phyloP scores from a whole-genome alignment of 78 protist genomes.

The Monosiga brevicollis region DNA sequence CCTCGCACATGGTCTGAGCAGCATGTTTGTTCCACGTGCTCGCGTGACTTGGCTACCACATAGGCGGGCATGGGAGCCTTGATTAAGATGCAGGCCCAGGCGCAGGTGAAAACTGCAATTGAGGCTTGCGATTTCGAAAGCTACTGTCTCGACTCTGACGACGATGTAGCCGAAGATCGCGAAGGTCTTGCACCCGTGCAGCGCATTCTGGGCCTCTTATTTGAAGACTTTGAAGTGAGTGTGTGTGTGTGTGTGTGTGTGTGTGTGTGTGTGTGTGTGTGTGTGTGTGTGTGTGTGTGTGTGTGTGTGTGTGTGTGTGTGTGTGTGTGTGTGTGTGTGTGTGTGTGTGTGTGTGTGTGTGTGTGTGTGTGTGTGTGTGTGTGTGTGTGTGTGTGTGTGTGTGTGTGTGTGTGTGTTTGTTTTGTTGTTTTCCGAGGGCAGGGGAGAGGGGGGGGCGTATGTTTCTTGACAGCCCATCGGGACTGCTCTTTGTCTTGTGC shows the following conservation, averaged over 20 bases:
- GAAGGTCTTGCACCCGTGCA: too few species aligned
- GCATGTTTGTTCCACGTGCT: too few species aligned
- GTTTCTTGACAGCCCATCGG: not conserved
- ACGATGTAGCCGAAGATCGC: too few species aligned
- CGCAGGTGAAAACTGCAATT: not conserved
- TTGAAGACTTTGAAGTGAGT: not conserved
- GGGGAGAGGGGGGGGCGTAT: not conserved
- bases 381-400: not conserved
- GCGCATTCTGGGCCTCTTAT: not conserved
- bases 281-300: not conserved
- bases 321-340: not conserved
- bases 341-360: not conserved
- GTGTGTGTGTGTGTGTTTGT: not conserved
- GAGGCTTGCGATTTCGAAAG: not conserved
- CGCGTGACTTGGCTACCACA: not conserved
- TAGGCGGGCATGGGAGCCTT: not conserved
- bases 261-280: not conserved
- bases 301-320: not conserved
- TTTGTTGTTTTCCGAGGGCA: not conserved
- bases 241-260: not conserved
- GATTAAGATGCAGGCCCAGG: not conserved
- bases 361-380: not conserved
- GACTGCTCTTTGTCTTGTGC: not conserved
- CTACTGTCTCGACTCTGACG: not conserved
- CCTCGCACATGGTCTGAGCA: too few species aligned